Evolutionary conservation across 106 monocot species (phyloP), one percentile per base, ranked within the genome.

Genomic region (Phalaenopsis equestris): DNA sequence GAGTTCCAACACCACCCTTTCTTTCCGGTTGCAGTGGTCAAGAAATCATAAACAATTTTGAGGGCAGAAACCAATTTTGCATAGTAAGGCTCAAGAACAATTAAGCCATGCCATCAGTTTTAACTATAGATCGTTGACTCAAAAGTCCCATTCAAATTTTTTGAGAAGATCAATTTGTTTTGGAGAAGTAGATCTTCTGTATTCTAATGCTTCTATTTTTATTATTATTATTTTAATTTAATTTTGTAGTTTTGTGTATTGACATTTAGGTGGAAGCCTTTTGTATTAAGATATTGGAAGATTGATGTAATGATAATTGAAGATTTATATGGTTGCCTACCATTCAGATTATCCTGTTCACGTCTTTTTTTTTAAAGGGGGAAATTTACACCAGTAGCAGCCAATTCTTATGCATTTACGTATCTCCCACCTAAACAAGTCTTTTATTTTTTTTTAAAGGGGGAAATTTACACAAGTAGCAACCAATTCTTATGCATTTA

Each of bases 1-100:
- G 93, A 94, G 36, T 93, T 95, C 55, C 88, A 79, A 23, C 89
- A 90, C 48, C 98, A 99, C 80, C 92, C 94, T 19, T 84, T 73
- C 82, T 99, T 99, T 84, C 93, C 90, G 5, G 89, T 95, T 17
- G 92, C 93, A 42, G 89, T 93, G 72, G 90, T 99, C 61, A 99
- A 84, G 77, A 87, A 93, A 78, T 93, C 89, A 77, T 87, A 88
- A 78, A 46, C 3, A 14, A 41, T 45, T 55, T 47, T 55, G 73
- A 70, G 41, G 78, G 73, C 17, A 45, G 76, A 73, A 55, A 41
- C 83, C 83, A 87, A 87, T 84, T 85, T 87, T 87, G 85, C 68
- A 41, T 42, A 82, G 75, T 80, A 83, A 87, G 30, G 42, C 80
- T 75, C 61, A 12, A 70, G 48, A 73, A 72, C 21, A 75, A 5